Conservation (phyloP, 306 rosid species). For the Cucurbita maxima region DNA sequence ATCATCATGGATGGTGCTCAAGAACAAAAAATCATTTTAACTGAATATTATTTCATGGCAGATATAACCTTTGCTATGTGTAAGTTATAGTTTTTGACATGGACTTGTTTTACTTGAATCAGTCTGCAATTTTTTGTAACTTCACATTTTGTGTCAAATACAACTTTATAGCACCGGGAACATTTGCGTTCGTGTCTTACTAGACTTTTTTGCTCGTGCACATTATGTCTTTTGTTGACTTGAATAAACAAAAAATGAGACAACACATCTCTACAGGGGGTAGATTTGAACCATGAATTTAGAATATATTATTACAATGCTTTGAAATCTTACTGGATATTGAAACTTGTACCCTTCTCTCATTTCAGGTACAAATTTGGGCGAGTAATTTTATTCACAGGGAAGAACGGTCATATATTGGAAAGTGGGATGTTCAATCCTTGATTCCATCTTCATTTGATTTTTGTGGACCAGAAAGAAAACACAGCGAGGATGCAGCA, state of each 20-base stretch:
- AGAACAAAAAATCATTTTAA: background rate
- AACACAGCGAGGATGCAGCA: constrained; percentile 30
- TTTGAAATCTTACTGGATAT: background rate
- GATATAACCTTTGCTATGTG: background rate
- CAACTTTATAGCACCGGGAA: too few species aligned
- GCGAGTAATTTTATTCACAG: constrained; percentile 81
- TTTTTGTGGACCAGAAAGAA: constrained; percentile 53
- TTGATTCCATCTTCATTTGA: constrained; percentile 53
- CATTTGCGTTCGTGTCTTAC: too few species aligned
- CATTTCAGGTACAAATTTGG: constrained; percentile 85
- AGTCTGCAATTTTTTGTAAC: background rate
- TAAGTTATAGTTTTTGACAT: background rate
- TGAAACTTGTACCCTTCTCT: constrained; percentile 6
- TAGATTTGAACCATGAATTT: background rate
- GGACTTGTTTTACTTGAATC: background rate
- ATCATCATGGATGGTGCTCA: background rate
- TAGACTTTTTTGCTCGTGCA: background rate
- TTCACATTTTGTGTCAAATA: background rate
- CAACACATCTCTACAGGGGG: background rate
- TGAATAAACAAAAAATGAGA: background rate
- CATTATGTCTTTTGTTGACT: background rate
- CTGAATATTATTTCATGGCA: background rate
- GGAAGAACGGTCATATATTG: constrained; percentile 84
- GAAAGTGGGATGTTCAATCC: constrained; percentile 95
- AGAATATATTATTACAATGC: background rate